Conservation (phyloP, 1,284 basidiomycete genomes). For the Irpex rosettiformis region DNA sequence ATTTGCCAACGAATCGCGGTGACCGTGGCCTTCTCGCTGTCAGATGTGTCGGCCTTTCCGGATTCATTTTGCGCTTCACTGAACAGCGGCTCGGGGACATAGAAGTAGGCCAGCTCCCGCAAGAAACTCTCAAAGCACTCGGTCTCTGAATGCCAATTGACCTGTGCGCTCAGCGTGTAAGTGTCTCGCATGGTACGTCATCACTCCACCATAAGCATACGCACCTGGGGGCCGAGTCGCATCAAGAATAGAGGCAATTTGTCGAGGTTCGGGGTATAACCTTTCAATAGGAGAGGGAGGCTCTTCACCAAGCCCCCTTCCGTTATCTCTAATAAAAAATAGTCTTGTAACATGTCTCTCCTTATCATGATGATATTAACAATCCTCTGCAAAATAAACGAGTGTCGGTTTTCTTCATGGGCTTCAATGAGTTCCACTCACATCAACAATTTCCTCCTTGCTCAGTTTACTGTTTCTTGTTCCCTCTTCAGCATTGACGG, state of each 20-base stretch:
- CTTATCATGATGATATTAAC: slow-evolving; percentile 50
- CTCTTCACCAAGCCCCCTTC: slow-evolving; percentile 64
- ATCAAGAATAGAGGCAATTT: slow-evolving; percentile 84
- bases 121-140: slow-evolving; percentile 87
- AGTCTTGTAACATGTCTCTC: slow-evolving; percentile 89
- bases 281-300: slow-evolving; percentile 80
- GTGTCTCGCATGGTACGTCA: slow-evolving; percentile 10
- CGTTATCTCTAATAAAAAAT: slow-evolving; percentile 80
- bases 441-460: slow-evolving; percentile 67
- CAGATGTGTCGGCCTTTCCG: slow-evolving; percentile 10
- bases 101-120: slow-evolving; percentile 89
- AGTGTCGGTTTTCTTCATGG: background rate
- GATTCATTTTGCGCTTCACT: slow-evolving; percentile 9
- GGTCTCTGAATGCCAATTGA: slow-evolving; percentile 84
- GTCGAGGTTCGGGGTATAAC: slow-evolving; percentile 84
- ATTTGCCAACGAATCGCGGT: slow-evolving; percentile 79
- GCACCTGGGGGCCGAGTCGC: slow-evolving; percentile 81
- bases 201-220: slow-evolving; percentile 16
- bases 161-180: slow-evolving; percentile 42
- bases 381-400: slow-evolving; percentile 48
- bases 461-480: slow-evolving; percentile 45
- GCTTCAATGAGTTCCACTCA: slow-evolving; percentile 34
- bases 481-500: slow-evolving; percentile 70
- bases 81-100: slow-evolving; percentile 61
- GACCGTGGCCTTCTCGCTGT: slow-evolving; percentile 32